Base-by-base conservation (phyloP, 2,329 filamentous ascomycete species). In the Penicillium crustosum region DNA sequence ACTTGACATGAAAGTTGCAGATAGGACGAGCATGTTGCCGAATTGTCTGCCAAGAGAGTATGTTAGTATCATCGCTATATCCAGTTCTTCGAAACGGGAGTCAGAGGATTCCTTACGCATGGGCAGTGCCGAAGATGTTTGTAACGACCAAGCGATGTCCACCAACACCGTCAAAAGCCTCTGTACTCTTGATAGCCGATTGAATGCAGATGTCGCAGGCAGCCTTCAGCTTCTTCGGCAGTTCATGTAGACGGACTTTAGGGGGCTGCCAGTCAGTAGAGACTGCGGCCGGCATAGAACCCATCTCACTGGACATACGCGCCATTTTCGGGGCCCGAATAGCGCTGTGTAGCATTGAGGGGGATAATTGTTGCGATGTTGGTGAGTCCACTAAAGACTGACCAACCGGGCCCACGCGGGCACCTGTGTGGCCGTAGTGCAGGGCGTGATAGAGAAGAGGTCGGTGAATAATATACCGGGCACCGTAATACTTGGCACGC, bases 401-500 rank as follows among this genome's bases (percentile, higher is more conserved):
- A 8, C 43, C 55, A 23, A 55, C 49, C 13, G 60, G 58, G 2
- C 61, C 61, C 13, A 67, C 31, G 15, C 60, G 63, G 15, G 59
- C 65, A 88, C 70, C 74, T 25, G 72, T 66, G 50, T 74, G 70
- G 62, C 70, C 66, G 52, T 78, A 77, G 61, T 86, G 82, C 2
- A 87, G 78, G 2, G 82, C 83, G 55, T 84, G 81, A 64, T 85
- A 83, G 21, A 89, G 74, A 59, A 93, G 91, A 0, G 90, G 91
- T 25, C 94, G 85, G 71, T 94, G 89, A 27, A 93, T 93, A 70
- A 97, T 93, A 61, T 95, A 92, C 63, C 89, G 85, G 0, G 91
- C 93, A 21, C 94, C 94, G 81, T 93, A 97, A 74, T 94, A 97
- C 73, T 99, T 97, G 15, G 90, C 94, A 42, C 93, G 87, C 60